Percentiles rank a stretch among this genome's conserved stretches.
Conservation (phyloP, 768 basidiomycete genomes). For the Leccinellum luteum region DNA sequence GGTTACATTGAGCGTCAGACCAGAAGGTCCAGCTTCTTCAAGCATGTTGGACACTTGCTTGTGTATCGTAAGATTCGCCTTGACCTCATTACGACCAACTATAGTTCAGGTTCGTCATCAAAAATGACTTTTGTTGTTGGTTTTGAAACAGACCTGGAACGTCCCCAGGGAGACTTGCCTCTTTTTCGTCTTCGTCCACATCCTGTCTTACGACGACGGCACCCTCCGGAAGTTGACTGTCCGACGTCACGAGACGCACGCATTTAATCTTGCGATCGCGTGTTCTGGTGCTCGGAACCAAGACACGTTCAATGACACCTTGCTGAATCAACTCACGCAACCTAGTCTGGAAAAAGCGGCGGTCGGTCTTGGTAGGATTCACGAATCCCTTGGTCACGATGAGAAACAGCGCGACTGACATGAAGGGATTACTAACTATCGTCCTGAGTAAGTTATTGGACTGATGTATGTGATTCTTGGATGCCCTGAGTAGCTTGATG, state of each 20-base stretch:
- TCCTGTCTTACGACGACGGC: conserved; percentile 35
- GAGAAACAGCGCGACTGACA: not conserved
- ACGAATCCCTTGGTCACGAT: conserved; percentile 58
- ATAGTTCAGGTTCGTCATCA: conserved; percentile 2
- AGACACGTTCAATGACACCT: conserved; percentile 71
- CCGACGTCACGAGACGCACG: conserved; percentile 58
- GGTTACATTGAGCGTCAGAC: conserved; percentile 70
- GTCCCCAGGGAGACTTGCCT: conserved; percentile 28
- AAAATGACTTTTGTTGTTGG: not conserved
- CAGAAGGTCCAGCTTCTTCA: conserved; percentile 61
- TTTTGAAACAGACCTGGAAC: conserved; percentile 28
- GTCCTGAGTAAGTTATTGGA: conserved; percentile 75
- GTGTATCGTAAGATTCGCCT: conserved; percentile 67
- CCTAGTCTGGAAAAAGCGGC: conserved; percentile 79
- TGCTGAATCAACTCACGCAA: conserved; percentile 71
- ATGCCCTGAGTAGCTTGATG: conserved; percentile 66
- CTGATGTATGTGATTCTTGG: conserved; percentile 66
- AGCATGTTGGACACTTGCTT: conserved; percentile 76
- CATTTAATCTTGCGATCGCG: conserved; percentile 53
- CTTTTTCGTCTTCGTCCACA: conserved; percentile 43
- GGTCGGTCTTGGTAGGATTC: conserved; percentile 71
- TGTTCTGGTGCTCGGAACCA: conserved; percentile 59
- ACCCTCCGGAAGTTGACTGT: conserved; percentile 34
- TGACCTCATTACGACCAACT: conserved; percentile 43
- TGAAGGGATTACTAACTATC: conserved; percentile 49